Conservation (phyloP, 129 eudicot genomes). For the Dittrichia graveolens region DNA sequence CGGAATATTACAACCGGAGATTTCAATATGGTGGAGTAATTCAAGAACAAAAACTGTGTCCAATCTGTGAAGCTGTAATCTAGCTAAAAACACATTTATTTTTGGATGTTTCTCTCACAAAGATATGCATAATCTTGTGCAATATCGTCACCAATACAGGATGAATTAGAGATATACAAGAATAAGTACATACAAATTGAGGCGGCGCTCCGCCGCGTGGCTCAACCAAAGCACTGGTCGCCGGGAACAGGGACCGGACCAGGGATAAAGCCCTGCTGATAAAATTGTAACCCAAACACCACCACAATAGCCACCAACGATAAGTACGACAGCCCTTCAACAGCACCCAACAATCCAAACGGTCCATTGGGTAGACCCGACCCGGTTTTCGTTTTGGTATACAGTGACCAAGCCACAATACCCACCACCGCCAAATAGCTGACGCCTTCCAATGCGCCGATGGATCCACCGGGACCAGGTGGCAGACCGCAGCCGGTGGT, state of each 20-base stretch:
- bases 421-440: conserved; percentile 83
- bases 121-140: too few relatives aligned
- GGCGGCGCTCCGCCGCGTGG: too few relatives aligned
- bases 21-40: too few relatives aligned
- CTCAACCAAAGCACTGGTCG: conserved; percentile 87
- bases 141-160: too few relatives aligned
- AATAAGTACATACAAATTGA: too few relatives aligned
- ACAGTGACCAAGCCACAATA: conserved; percentile 87
- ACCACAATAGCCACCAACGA: conserved; percentile 73
- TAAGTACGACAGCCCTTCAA: conserved; percentile 88
- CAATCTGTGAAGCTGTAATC: too few relatives aligned
- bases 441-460: conserved; percentile 91
- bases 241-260: conserved; percentile 90
- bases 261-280: conserved; percentile 75
- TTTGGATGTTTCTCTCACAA: too few relatives aligned
- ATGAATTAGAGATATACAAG: too few relatives aligned
- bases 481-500: conserved; percentile 97
- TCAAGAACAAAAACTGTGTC: too few relatives aligned
- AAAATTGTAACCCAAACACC: conserved; percentile 83
- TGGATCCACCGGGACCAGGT: conserved; percentile 91
- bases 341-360: conserved; percentile 92
- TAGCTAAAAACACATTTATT: too few relatives aligned
- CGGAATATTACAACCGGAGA: too few relatives aligned
- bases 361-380: conserved; percentile 97
- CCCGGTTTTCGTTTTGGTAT: conserved; percentile 88